These are phyloP conservation scores for Meira nashicola DNA, from an alignment of 1,284 basidiomycete genomes.

Conservation along the genomic window DNA sequence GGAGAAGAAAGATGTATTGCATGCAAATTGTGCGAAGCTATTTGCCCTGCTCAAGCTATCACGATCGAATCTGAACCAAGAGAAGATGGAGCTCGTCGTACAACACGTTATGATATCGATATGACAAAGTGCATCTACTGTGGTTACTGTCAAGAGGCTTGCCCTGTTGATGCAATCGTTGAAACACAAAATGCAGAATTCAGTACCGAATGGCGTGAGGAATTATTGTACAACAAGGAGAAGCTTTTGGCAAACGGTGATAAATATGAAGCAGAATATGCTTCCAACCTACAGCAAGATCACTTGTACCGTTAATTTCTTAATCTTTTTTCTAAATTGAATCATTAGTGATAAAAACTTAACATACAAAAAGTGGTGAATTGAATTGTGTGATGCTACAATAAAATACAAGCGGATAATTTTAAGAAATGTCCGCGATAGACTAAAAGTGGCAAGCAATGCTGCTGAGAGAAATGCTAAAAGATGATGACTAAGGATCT, in stretches of 20 bases:
- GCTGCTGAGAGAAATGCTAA: no score
- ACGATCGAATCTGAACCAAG: conserved; percentile 98
- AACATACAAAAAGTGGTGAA: no score
- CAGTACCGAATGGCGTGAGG: conserved; percentile 95
- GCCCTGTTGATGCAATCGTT: conserved; percentile 98
- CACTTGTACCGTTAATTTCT: conserved; percentile 44
- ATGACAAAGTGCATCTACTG: conserved; percentile 62
- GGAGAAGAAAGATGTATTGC: conserved; percentile 99
- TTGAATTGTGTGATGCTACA: no score
- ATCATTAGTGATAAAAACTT: no score
- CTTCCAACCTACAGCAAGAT: conserved; percentile 48
- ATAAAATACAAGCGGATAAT: no score
- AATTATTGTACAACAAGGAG: conserved; percentile 96
- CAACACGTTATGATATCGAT: conserved; percentile 97
- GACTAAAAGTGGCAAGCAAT: no score
- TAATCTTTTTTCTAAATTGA: no score
- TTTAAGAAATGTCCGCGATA: no score
- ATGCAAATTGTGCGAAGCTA: conserved; percentile 98
- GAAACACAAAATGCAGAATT: conserved; percentile 68
- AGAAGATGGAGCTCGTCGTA: conserved; percentile 88
- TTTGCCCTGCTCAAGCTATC: conserved; percentile 98
- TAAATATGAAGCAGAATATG: conserved; percentile 79
- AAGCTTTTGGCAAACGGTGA: conserved; percentile 91
- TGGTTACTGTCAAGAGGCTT: conserved; percentile 69
- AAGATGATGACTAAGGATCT: no score